Conservation (phyloP, 176 grass and related monocot species). For the Ananas comosus region DNA sequence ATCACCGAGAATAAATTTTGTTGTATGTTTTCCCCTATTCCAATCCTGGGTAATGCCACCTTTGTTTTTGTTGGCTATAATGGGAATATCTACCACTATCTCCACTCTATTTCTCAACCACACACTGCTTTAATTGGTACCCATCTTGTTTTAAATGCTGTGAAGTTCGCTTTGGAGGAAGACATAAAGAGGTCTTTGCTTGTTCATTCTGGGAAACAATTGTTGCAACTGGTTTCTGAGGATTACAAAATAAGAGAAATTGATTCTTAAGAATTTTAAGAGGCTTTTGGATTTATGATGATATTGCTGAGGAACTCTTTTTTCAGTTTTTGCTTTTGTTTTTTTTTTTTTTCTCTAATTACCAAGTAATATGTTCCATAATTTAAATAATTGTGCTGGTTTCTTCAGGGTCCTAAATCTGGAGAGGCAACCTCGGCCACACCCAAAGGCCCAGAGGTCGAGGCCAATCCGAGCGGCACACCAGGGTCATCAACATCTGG, state of each 20-base stretch:
- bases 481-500: conserved; percentile 32
- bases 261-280: too few species aligned
- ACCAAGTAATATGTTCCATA: too few species aligned
- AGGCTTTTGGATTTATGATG: too few species aligned
- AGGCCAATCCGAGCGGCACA: conserved; percentile 9
- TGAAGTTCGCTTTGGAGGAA: not conserved
- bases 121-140: not conserved
- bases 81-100: too few species aligned
- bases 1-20: too few species aligned
- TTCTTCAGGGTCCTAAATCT: conserved; percentile 48
- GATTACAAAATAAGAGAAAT: not conserved
- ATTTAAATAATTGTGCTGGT: not conserved
- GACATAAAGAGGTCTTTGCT: not conserved
- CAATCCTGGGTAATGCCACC: too few species aligned
- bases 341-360: not conserved
- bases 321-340: not conserved
- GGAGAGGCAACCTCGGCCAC: conserved; percentile 36
- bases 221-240: not conserved
- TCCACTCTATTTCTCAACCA: too few species aligned
- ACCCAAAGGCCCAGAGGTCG: conserved; percentile 21
- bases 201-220: not conserved
- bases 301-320: too few species aligned
- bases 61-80: too few species aligned
- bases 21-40: too few species aligned
- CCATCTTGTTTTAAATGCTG: not conserved